Conservation (phyloP, 108 stramenopile genomes). For the Nitzschia inconspicua region DNA sequence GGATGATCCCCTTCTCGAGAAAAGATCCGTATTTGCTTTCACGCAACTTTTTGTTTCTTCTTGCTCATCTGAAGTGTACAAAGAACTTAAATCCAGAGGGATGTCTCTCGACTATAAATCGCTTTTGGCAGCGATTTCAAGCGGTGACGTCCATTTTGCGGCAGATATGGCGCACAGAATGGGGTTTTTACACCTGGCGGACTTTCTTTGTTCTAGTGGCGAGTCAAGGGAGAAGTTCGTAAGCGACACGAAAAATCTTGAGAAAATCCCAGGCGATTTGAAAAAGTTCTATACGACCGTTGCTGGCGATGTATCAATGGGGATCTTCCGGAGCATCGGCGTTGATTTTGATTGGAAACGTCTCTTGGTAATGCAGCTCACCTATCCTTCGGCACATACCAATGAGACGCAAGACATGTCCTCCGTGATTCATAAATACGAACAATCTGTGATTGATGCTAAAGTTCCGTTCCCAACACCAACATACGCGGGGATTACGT, state of each 20-base stretch:
- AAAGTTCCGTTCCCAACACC: neutral
- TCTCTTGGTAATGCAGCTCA: constrained; percentile 61
- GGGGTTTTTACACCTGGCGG: constrained; percentile 52
- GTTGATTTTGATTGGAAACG: constrained; percentile 63
- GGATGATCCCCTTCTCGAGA: neutral
- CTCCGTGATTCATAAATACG: constrained; percentile 43
- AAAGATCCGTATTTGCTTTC: constrained; percentile 5
- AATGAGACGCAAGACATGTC: too few species aligned
- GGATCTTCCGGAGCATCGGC: constrained; percentile 32
- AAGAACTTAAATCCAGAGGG: constrained; percentile 4
- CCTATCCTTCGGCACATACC: constrained; percentile 22
- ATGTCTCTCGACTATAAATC: constrained; percentile 32
- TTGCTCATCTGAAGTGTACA: constrained; percentile 14
- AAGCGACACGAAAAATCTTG: constrained; percentile 20
- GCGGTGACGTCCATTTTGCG: constrained; percentile 58
- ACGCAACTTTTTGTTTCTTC: constrained; percentile 19
- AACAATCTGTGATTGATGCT: too few species aligned
- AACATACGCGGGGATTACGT: neutral
- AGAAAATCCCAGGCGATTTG: constrained; percentile 30
- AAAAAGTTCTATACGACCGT: constrained; percentile 50
- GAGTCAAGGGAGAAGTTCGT: constrained; percentile 17
- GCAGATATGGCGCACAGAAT: constrained; percentile 47
- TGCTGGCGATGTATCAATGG: constrained; percentile 46
- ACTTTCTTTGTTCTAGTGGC: constrained; percentile 44
- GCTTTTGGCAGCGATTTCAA: constrained; percentile 63